These are phyloP conservation scores for Piloderma croceum DNA, from an alignment of 768 basidiomycete species.

Conservation along the genomic window DNA sequence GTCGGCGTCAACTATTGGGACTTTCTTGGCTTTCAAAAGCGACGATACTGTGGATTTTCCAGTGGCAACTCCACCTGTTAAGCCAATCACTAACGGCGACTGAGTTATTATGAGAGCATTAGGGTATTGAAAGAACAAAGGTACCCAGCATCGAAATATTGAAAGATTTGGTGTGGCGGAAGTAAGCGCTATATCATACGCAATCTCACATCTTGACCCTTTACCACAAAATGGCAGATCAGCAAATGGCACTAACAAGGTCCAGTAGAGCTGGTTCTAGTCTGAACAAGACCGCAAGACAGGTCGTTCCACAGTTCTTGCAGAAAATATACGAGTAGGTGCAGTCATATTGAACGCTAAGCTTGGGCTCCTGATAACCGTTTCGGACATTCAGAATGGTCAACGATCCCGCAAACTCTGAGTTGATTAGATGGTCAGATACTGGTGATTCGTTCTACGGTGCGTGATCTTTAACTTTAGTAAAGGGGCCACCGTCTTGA, in stretches of 20 bases:
- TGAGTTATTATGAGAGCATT: conserved; percentile 4
- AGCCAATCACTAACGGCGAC: conserved; percentile 66
- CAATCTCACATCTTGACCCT: neutral
- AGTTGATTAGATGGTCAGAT: conserved; percentile 89
- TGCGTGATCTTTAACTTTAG: conserved; percentile 23
- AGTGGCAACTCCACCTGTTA: conserved; percentile 95
- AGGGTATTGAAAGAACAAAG: neutral
- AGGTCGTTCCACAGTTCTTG: conserved; percentile 74
- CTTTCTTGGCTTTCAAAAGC: conserved; percentile 54
- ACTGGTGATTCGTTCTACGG: conserved; percentile 91
- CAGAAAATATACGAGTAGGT: conserved; percentile 90
- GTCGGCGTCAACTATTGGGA: conserved; percentile 95
- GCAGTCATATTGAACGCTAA: conserved; percentile 11
- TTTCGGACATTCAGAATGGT: conserved; percentile 64
- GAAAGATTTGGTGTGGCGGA: neutral
- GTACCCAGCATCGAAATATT: neutral
- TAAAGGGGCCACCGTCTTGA: conserved; percentile 3
- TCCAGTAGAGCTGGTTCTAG: conserved; percentile 33
- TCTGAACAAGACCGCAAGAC: conserved; percentile 42
- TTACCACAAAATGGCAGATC: conserved; percentile 38
- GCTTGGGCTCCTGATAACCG: conserved; percentile 7
- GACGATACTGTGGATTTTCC: conserved; percentile 92
- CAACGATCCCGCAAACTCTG: conserved; percentile 73
- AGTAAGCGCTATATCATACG: neutral
- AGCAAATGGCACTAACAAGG: conserved; percentile 54